A percentile compares a stretch with the other conserved stretches of the same genome.
Conservation (phyloP, 495 filamentous ascomycete genomes). For the Annulohypoxylon bovei region DNA sequence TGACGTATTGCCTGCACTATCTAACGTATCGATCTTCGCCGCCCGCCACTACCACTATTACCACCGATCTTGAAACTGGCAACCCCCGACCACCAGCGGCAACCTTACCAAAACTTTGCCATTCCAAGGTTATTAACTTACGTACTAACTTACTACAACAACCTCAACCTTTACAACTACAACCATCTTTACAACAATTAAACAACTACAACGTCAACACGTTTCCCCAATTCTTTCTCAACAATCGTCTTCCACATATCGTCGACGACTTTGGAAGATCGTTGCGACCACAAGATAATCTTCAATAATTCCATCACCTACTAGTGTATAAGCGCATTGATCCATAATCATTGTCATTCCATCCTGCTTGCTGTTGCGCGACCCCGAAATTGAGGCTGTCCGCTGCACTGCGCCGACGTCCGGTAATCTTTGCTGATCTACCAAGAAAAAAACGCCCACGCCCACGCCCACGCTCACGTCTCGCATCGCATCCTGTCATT, state of each 20-base stretch:
- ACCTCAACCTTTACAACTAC: not conserved
- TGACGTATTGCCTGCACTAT: slow-evolving; percentile 37
- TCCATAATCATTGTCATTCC: not conserved
- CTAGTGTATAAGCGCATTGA: slow-evolving; percentile 10
- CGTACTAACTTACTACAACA: slow-evolving; percentile 8
- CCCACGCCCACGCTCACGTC: not conserved
- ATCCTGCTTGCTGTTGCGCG: slow-evolving; percentile 9
- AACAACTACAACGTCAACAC: slow-evolving; percentile 1
- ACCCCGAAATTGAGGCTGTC: slow-evolving; percentile 8
- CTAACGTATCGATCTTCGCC: slow-evolving; percentile 37
- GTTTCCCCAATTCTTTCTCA: not conserved
- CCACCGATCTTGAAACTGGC: slow-evolving; percentile 13
- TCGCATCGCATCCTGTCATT: slow-evolving; percentile 35
- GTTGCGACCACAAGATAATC: not conserved
- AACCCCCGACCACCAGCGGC: slow-evolving; percentile 1
- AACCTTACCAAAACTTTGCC: not conserved
- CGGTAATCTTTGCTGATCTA: slow-evolving; percentile 40
- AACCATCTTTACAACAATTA: not conserved
- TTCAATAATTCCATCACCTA: not conserved
- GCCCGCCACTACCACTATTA: slow-evolving; percentile 25
- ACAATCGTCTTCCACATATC: not conserved
- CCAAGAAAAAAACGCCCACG: slow-evolving; percentile 24
- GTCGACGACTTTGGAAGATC: not conserved
- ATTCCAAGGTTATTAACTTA: not conserved
- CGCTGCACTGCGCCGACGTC: slow-evolving; percentile 18